Evolutionary conservation across 805 yeast genomes (phyloP), one percentile per base, ranked within the genome.

Genomic region (Teunomyces cretensis): DNA sequence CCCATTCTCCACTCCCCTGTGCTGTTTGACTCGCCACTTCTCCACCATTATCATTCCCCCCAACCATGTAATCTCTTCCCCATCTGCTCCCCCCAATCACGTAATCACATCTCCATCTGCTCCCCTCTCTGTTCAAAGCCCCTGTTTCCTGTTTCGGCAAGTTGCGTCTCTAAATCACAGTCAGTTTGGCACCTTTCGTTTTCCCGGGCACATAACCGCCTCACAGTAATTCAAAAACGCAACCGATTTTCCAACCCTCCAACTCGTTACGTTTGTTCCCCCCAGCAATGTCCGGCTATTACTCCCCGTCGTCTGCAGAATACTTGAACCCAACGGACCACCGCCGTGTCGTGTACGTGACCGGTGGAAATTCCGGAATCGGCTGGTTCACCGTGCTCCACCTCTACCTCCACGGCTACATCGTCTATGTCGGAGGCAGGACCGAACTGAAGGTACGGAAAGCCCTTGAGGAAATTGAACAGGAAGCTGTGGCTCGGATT

Each of bases 311-410:
- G 11, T 49, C 56, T 2, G 70, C 69, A 4, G 54, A 57, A 2
- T 71, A 61, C 48, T 54, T 50, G 32, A 48, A 68, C 31, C 72
- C 72, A 0, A 32, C 37, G 12, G 43, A 22, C 4, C 61, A 62
- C 9, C 51, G 61, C 7, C 49, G 64, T 32, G 68, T 64, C 4
- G 74, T 60, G 1, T 51, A 67, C 6, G 56, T 71, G 9, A 70
- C 76, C 4, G 76, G 75, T 4, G 75, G 70, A 9, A 66, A 65
- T 39, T 59, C 66, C 5, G 76, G 76, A 6, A 62, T 71, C 39
- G 76, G 76, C 9, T 70, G 64, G 65, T 70, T 50, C 50, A 70
- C 74, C 1, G 67, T 57, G 6, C 52, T 70, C 27, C 73, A 70
- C 49, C 59, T 71, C 19, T 68, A 65, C 49, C 55, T 70, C 19